phyloP scores from a whole-genome alignment of 2,329 filamentous ascomycete species.

The Sporothrix phasma region DNA sequence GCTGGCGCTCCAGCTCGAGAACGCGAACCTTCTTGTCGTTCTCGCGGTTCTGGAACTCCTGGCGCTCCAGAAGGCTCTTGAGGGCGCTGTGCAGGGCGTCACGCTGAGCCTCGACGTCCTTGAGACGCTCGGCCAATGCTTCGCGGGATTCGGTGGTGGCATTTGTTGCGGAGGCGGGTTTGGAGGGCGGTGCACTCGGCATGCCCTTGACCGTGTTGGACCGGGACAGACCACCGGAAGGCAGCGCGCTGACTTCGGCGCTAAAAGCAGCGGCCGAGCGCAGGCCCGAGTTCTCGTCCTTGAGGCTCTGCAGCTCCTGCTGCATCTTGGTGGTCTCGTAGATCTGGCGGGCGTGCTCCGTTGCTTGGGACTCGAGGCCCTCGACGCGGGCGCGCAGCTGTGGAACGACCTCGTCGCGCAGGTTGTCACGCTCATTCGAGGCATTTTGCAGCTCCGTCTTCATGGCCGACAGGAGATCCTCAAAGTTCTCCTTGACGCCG shows the following conservation, averaged over 20 bases:
- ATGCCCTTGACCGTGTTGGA: constrained; percentile 44
- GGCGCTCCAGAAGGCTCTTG: constrained; percentile 73
- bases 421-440: constrained; percentile 81
- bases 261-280: constrained; percentile 11
- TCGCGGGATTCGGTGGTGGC: constrained; percentile 50
- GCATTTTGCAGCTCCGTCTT: constrained; percentile 72
- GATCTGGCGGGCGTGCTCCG: constrained; percentile 60
- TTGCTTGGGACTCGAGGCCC: constrained; percentile 64
- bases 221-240: constrained; percentile 31
- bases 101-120: constrained; percentile 87
- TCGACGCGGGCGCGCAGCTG: constrained; percentile 67
- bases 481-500: constrained; percentile 82
- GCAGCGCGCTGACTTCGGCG: constrained; percentile 22
- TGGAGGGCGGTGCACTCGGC: background rate
- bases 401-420: constrained; percentile 80
- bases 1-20: constrained; percentile 69
- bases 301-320: constrained; percentile 59
- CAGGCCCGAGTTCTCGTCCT: constrained; percentile 40
- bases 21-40: constrained; percentile 70
- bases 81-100: constrained; percentile 85
- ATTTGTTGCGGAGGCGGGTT: constrained; percentile 21
- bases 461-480: constrained; percentile 78
- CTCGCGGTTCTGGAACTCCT: constrained; percentile 74
- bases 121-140: constrained; percentile 65
- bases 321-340: constrained; percentile 80